These are phyloP conservation scores for Cardiospermum halicacabum DNA, from an alignment of 345 rosid species.

Conservation along the genomic window DNA sequence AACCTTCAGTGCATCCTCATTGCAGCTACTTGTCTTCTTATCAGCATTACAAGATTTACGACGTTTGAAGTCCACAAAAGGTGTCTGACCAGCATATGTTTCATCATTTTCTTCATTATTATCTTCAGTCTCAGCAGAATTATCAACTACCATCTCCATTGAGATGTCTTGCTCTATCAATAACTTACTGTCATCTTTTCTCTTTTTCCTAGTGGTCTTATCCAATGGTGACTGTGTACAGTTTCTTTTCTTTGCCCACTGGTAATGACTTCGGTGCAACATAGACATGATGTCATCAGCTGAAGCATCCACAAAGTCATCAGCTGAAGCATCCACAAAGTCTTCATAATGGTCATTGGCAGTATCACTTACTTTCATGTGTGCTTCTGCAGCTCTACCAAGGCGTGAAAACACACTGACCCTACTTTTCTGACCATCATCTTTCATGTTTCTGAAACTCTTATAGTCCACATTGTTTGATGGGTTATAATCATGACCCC, in stretches of 20 bases:
- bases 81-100: no score
- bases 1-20: constrained; percentile 13
- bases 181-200: constrained; percentile 6
- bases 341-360: constrained; percentile 11
- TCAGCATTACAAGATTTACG: constrained; percentile 26
- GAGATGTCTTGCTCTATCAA: constrained; percentile 7
- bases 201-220: constrained; percentile 18
- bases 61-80: constrained; percentile 52
- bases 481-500: constrained; percentile 5
- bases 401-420: constrained; percentile 53
- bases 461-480: background rate
- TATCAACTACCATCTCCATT: constrained; percentile 20
- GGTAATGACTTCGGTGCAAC: constrained; percentile 22
- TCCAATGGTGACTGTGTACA: constrained; percentile 4
- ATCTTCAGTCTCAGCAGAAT: constrained; percentile 14
- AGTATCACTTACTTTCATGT: constrained; percentile 11
- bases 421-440: constrained; percentile 20
- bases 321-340: constrained; percentile 29
- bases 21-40: constrained; percentile 16
- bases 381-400: constrained; percentile 21
- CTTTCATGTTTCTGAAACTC: constrained; percentile 6
- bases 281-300: constrained; percentile 46
- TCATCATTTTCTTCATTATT: constrained; percentile 17
- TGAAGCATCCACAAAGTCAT: constrained; percentile 22
- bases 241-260: constrained; percentile 28